Conservation (phyloP, 257 asterid species). For the Ocimum tenuiflorum region DNA sequence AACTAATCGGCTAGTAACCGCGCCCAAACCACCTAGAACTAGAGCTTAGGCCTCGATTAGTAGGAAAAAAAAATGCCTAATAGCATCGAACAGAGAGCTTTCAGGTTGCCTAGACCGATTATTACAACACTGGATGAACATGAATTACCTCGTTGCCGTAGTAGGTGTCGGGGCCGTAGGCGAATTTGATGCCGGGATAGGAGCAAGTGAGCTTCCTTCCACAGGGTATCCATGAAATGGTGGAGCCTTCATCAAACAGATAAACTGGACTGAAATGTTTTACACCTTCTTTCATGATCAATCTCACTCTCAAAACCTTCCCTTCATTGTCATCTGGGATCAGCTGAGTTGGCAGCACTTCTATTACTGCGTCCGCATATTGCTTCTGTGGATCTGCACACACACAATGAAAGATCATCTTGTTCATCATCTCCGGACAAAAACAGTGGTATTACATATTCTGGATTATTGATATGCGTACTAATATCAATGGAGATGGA, state of each 20-base stretch:
- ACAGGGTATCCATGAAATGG: constrained; percentile 95
- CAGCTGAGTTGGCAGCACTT: constrained; percentile 84
- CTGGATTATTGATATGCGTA: too few relatives aligned
- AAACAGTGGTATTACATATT: too few relatives aligned
- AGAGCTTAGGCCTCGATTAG: too few relatives aligned
- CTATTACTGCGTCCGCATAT: constrained; percentile 84
- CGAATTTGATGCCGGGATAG: constrained; percentile 92
- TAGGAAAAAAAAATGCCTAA: too few relatives aligned
- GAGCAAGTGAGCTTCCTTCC: constrained; percentile 97
- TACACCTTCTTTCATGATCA: constrained; percentile 90
- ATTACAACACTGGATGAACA: too few relatives aligned
- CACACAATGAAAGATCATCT: too few relatives aligned
- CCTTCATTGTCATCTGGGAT: constrained; percentile 95
- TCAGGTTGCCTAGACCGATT: too few relatives aligned
- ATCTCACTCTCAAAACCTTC: constrained; percentile 75
- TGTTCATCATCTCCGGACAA: too few relatives aligned
- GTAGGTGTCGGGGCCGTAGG: constrained; percentile 82
- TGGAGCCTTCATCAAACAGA: constrained; percentile 94
- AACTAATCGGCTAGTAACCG: too few relatives aligned
- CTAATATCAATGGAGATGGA: too few relatives aligned
- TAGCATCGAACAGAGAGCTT: too few relatives aligned
- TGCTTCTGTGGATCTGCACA: constrained; percentile 96
- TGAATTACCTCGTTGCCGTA: constrained; percentile 66
- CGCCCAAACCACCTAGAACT: too few relatives aligned
- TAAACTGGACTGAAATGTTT: constrained; percentile 73